Base-by-base conservation (phyloP, 345 rosid genomes). In the Turritis glabra region DNA sequence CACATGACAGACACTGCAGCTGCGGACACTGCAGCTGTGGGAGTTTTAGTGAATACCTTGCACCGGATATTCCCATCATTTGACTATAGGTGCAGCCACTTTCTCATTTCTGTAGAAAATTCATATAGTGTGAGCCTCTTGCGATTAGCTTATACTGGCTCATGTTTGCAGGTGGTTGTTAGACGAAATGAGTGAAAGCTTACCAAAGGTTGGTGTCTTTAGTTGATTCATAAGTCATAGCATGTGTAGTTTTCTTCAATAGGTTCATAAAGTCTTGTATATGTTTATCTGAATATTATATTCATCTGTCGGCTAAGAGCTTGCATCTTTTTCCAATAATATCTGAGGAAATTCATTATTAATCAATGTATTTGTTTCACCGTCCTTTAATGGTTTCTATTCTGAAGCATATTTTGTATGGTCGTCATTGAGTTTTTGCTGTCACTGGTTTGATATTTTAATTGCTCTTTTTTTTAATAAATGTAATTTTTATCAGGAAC, bases 1-100 rank as follows among this genome's bases (percentile, higher is more conserved):
- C 91, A 92, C 75, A 85, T 95, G 94, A 95, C 94, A 19, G 97
- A 90, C 84, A 90, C 84, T 56, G 98, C 97, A 0, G 90, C 89
- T 84, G 94, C 92, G 43, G 98, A 95, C 84, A 87, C 87, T 75
- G 96, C 99, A 17, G 87, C 83, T 41, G 96, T 90, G 64, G 93
- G 82, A 61, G 61, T 89, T 41, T 73, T 95, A 40, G 98, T 95
- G 80, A 90, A 90, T 60, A 79, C 96, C 53, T 80, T 95, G 51
- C 96, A 90, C 73, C 54, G 85, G 80, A n/a, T 92, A 64, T 95
- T 92, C 77, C 98, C 97, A 63, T 86, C 91, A 59, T 92, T 95
- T 84, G 96, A 92, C 82, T 95, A 92, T 80, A 92, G 99, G 98
- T 95, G 67, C 53, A 50, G 18, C 26, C 26, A 29, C 35, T 47